Evolutionary conservation across 148 eudicot species (phyloP), one percentile per base, ranked within the genome.

Genomic region (Persicaria tinctoria): DNA sequence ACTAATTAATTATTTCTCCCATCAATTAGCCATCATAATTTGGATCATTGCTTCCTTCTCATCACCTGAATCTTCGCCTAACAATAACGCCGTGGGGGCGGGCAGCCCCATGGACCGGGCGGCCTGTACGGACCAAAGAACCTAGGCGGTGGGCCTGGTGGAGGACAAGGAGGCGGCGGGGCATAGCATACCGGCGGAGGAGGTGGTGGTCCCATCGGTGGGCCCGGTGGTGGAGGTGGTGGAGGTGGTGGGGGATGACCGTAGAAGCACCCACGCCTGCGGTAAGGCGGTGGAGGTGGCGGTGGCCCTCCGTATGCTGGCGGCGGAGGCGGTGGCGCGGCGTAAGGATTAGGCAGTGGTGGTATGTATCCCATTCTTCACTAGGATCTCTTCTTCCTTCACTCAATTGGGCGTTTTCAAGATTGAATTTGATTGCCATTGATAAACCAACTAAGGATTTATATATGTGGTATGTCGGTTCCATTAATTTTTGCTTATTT

Each of bases 231-330:
- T n/a, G n/a, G n/a, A n/a, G n/a, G n/a, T n/a, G n/a, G n/a, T n/a
- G n/a, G n/a, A n/a, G 68, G 68, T 62, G 68, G 68, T 16, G 68
- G 68, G 1, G 68, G 68, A 9, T 45, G 68, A 62, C 45, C 14
- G 45, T 62, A 23, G 68, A 62, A 62, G 3, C 23, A 62, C 68
- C 68, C 68, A 32, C 68, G 68, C 68, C 68, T 32, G 1, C 14
- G 68, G 68, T 10, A 14, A 23, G 68, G 68, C 14, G 38, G 20
- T 10, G 68, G 68, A 27, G 68, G 68, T 4, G 68, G 68, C 5
- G 68, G 68, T 16, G 46, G 68, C 16, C 68, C 16, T 23, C 45
- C 68, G 68, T 62, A 62, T 10, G 13, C 68, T 62, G 41, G 68
- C 32, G 68, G 68, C 45, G 66, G 66, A 7, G 66, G 66, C 38